A percentile compares a stretch with the other conserved stretches of the same genome.
Evolutionary conservation across 768 basidiomycete species (phyloP).

Genomic region (Pisolithus sp.): DNA sequence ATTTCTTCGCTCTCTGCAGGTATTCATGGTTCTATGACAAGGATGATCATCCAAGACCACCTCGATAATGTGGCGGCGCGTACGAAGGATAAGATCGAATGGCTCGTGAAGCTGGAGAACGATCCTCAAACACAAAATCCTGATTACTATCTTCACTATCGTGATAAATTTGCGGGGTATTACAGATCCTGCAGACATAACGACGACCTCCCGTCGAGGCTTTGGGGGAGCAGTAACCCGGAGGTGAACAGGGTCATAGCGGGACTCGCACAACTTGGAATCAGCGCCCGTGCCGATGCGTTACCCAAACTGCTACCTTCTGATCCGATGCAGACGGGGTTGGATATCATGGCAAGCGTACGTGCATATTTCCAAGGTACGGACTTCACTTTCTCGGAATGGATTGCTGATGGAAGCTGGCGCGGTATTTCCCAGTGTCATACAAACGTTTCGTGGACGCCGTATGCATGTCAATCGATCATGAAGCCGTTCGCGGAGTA

Average conservation of each 20-base stretch:
- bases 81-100: conserved; percentile 37
- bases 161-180: conserved; percentile 41
- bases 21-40: conserved; percentile 12
- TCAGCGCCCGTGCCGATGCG: conserved; percentile 35
- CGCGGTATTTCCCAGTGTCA: conserved; percentile 29
- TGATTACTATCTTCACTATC: conserved; percentile 44
- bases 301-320: conserved; percentile 44
- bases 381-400: neutral
- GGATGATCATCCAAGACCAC: conserved; percentile 47
- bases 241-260: conserved; percentile 27
- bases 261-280: conserved; percentile 11
- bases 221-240: neutral
- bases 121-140: conserved; percentile 47
- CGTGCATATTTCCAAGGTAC: conserved; percentile 72
- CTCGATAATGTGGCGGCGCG: conserved; percentile 36
- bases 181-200: conserved; percentile 34
- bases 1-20: neutral
- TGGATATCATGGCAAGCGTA: conserved; percentile 66
- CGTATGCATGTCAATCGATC: conserved; percentile 37
- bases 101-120: conserved; percentile 46
- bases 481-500: conserved; percentile 38
- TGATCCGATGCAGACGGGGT: conserved; percentile 48
- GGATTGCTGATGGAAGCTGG: neutral
- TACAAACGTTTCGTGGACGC: conserved; percentile 42
- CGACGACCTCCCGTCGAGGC: conserved; percentile 2